These are phyloP conservation scores for Leccinum obscurum DNA, from an alignment of 768 basidiomycete species.

Conservation along the genomic window DNA sequence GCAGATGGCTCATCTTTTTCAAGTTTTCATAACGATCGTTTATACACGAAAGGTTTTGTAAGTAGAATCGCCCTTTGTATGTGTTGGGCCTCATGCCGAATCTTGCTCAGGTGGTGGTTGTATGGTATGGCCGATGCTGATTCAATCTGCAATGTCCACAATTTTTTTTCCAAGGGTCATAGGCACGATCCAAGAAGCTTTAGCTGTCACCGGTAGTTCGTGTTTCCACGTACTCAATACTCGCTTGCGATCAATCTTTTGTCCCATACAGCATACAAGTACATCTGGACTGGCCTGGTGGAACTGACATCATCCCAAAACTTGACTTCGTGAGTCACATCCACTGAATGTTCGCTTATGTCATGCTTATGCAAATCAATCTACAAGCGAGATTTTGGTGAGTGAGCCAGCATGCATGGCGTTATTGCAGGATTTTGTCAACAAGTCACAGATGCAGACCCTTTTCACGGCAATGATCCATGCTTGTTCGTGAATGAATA, in stretches of 20 bases:
- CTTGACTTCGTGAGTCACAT: not conserved
- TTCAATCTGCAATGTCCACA: not conserved
- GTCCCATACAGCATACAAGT: not conserved
- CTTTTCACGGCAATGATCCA: not conserved
- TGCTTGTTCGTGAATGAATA: not conserved
- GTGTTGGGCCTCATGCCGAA: too few relatives aligned
- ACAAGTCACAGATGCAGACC: not conserved
- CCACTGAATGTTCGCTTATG: not conserved
- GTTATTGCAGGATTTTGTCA: too few relatives aligned
- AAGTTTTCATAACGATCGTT: not conserved
- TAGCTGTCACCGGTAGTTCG: not conserved
- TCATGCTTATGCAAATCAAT: not conserved
- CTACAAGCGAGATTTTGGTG: conserved; percentile 1
- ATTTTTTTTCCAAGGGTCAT: not conserved
- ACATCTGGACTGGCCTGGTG: not conserved
- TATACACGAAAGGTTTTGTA: not conserved
- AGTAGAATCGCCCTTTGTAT: not conserved
- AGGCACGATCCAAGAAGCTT: not conserved
- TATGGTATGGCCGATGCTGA: not conserved
- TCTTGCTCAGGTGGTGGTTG: not conserved
- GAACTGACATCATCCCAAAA: not conserved
- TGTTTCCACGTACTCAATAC: not conserved
- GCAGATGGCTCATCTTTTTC: not conserved
- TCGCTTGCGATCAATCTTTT: too few relatives aligned
- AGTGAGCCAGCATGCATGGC: not conserved